Evolutionary conservation across 441 rosid genomes (phyloP).

Genomic region (Iberis amara): DNA sequence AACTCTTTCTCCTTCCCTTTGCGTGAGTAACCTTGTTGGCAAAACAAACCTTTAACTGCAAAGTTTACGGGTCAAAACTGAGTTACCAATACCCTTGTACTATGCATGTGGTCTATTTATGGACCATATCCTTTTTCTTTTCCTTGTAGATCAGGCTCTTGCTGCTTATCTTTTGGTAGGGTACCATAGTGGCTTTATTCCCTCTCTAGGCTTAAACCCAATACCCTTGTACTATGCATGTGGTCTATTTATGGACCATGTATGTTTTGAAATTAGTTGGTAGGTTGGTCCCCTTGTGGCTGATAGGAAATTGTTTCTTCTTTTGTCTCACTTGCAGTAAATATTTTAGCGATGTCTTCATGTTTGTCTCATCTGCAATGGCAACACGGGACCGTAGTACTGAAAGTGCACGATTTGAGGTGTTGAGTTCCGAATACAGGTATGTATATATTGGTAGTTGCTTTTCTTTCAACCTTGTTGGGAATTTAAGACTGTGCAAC

Average conservation of each 20-base stretch:
- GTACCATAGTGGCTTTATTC: background rate
- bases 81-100: conserved; percentile 5
- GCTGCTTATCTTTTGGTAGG: conserved; percentile 7
- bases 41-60: conserved; percentile 10
- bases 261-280: conserved; percentile 16
- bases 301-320: conserved; percentile 24
- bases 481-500: conserved; percentile 9
- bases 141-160: conserved; percentile 18
- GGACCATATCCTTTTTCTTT: conserved; percentile 10
- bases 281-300: conserved; percentile 15
- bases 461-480: conserved; percentile 19
- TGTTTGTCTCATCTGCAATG: conserved; percentile 88
- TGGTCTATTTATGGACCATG: conserved; percentile 5
- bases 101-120: conserved; percentile 3
- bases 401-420: conserved; percentile 92
- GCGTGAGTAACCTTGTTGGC: conserved; percentile 3
- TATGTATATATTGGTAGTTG: conserved; percentile 25
- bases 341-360: conserved; percentile 76
- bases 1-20: conserved; percentile 15
- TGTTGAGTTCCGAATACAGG: conserved; percentile 79
- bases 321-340: conserved; percentile 55
- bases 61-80: background rate
- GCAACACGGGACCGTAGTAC: conserved; percentile 82
- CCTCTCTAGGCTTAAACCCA: conserved; percentile 4
- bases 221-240: conserved; percentile 9